Evolutionary conservation across 108 stramenopile species (phyloP).

Genomic region (Cyclotella distinguenda): DNA sequence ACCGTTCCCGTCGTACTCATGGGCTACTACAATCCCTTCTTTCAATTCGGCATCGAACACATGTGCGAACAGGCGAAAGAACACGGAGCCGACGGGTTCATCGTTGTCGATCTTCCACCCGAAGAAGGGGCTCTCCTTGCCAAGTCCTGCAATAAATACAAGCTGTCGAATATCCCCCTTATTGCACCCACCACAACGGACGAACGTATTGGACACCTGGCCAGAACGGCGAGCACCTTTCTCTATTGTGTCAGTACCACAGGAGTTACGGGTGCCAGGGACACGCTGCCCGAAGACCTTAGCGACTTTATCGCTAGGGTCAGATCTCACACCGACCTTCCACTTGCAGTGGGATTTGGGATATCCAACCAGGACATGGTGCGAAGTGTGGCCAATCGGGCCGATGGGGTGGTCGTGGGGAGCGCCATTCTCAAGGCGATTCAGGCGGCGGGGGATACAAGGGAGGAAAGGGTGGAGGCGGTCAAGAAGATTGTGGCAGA

Average conservation of each 20-base stretch:
- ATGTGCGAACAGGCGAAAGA: slow-evolving; percentile 83
- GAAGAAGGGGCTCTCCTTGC: slow-evolving; percentile 89
- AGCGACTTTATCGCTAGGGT: slow-evolving; percentile 89
- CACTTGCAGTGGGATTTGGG: slow-evolving; percentile 96
- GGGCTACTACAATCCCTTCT: slow-evolving; percentile 99
- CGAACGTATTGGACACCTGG: slow-evolving; percentile 84
- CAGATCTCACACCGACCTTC: slow-evolving; percentile 84
- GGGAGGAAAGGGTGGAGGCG: slow-evolving; percentile 76
- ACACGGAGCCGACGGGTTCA: slow-evolving; percentile 92
- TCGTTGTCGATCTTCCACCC: slow-evolving; percentile 97
- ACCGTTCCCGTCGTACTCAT: slow-evolving; percentile 97
- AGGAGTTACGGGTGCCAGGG: slow-evolving; percentile 93
- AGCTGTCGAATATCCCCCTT: slow-evolving; percentile 93
- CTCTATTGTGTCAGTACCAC: slow-evolving; percentile 97
- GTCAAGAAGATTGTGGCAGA: slow-evolving; percentile 72
- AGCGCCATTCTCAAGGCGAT: slow-evolving; percentile 93
- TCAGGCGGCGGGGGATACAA: slow-evolving; percentile 73
- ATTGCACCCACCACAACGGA: slow-evolving; percentile 96
- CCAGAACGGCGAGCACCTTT: slow-evolving; percentile 87
- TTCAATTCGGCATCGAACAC: slow-evolving; percentile 89
- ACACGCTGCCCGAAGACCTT: slow-evolving; percentile 82
- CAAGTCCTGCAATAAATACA: slow-evolving; percentile 77
- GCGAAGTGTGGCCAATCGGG: slow-evolving; percentile 85
- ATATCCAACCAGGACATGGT: slow-evolving; percentile 91
- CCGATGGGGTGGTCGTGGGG: slow-evolving; percentile 97